Percentiles rank a stretch among this genome's conserved stretches.
Conservation (phyloP, 2,329 filamentous ascomycete species). For the Berkeleyomyces basicola region DNA sequence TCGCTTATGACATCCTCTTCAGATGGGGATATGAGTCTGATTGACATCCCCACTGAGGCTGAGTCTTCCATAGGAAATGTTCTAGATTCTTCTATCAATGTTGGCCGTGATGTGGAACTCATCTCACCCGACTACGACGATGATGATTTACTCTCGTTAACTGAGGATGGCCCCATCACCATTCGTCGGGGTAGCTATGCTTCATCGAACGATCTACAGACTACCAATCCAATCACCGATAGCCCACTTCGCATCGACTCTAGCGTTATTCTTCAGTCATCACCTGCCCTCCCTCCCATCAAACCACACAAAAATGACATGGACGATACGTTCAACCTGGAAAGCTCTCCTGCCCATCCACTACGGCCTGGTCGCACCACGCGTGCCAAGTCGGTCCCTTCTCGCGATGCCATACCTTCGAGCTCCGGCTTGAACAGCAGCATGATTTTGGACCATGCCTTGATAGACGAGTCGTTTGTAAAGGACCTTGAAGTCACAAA, state of each 20-base stretch:
- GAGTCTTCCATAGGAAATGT: constrained; percentile 1
- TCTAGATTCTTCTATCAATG: constrained; percentile 3
- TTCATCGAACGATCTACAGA: constrained; percentile 1
- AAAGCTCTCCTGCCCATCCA: constrained; percentile 8
- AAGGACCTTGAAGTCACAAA: constrained; percentile 31
- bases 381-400: constrained; percentile 9
- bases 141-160: constrained; percentile 4
- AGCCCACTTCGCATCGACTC: constrained; percentile 9
- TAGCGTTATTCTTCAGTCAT: constrained; percentile 6
- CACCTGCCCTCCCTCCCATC: constrained; percentile 5
- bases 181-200: constrained; percentile 5
- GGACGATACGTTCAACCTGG: constrained; percentile 7
- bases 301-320: constrained; percentile 3
- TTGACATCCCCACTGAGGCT: not conserved
- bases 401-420: constrained; percentile 3
- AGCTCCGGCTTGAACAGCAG: not conserved
- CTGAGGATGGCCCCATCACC: not conserved
- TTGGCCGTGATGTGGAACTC: constrained; percentile 4
- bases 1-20: constrained; percentile 1
- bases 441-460: constrained; percentile 18
- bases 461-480: constrained; percentile 21
- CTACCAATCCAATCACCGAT: not conserved
- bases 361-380: constrained; percentile 3
- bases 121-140: not conserved
- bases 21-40: constrained; percentile 5